Conservation (phyloP, 331 rosid genomes). For the Malus hybrid region DNA sequence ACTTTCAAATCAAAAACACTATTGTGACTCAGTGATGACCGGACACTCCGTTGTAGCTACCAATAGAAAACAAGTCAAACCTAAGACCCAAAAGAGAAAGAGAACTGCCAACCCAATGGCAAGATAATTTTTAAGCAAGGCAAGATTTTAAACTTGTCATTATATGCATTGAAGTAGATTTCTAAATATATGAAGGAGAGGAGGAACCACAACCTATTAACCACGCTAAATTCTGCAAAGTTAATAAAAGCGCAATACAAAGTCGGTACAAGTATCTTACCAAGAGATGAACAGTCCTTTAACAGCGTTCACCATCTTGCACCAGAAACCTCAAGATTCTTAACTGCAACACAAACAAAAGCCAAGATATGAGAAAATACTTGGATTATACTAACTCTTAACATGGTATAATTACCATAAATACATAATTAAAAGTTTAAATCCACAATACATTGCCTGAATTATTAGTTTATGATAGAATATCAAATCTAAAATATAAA, state of each 20-base stretch:
- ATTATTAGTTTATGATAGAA: background rate
- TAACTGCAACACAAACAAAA: slow-evolving; percentile 12
- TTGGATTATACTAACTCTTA: background rate
- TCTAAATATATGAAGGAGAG: background rate
- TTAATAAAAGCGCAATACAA: background rate
- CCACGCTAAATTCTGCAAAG: background rate
- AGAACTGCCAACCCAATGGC: too few relatives aligned
- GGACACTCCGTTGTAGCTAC: background rate
- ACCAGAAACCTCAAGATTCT: slow-evolving; percentile 1
- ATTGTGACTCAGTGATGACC: background rate
- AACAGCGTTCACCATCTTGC: slow-evolving; percentile 67
- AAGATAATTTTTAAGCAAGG: too few relatives aligned
- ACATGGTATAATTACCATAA: too few relatives aligned
- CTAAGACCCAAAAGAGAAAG: background rate
- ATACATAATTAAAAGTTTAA: too few relatives aligned
- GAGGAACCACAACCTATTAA: background rate
- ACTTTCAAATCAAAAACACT: background rate
- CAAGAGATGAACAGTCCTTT: slow-evolving; percentile 75
- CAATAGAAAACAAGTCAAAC: background rate
- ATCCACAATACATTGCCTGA: background rate
- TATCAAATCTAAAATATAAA: background rate
- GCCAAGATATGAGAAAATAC: background rate
- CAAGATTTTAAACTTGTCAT: background rate
- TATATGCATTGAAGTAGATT: background rate
- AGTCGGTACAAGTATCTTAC: slow-evolving; percentile 25